Conservation (phyloP, 805 yeast species). For the Pichia rugopelliculosa region DNA sequence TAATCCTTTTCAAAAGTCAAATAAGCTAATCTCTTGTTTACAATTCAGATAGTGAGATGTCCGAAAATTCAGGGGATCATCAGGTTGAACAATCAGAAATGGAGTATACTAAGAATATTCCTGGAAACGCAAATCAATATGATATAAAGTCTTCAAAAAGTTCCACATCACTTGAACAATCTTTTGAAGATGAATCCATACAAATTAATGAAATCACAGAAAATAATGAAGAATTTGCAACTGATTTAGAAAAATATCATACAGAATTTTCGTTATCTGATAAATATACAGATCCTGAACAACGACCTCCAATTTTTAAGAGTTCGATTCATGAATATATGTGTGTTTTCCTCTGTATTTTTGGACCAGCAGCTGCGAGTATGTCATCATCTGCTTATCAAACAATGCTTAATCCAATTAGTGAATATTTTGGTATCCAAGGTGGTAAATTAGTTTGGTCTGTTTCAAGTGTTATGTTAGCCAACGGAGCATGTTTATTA, state of each 20-base stretch:
- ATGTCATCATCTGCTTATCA: constrained; percentile 32
- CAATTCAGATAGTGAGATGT: too few relatives aligned
- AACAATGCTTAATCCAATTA: constrained; percentile 30
- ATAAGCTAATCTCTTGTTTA: too few relatives aligned
- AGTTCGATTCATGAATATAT: constrained; percentile 28
- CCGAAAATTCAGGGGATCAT: too few relatives aligned
- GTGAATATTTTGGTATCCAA: constrained; percentile 28
- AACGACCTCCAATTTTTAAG: constrained; percentile 32
- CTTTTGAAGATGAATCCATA: too few relatives aligned
- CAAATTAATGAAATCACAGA: too few relatives aligned
- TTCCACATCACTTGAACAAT: too few relatives aligned
- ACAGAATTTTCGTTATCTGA: constrained; percentile 1
- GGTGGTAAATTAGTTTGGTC: constrained; percentile 41
- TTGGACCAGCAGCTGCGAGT: constrained; percentile 37
- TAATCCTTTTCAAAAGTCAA: too few relatives aligned
- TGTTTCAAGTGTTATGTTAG: constrained; percentile 33
- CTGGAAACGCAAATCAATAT: too few relatives aligned
- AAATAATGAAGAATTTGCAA: not conserved
- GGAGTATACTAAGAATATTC: too few relatives aligned
- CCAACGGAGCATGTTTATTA: constrained; percentile 37
- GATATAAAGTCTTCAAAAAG: too few relatives aligned
- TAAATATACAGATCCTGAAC: constrained; percentile 20
- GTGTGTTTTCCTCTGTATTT: constrained; percentile 27
- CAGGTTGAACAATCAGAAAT: too few relatives aligned
- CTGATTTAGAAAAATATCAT: constrained; percentile 2